Evolutionary conservation across 2,329 filamentous ascomycete genomes (phyloP), one percentile per base, ranked within the genome.

Genomic region (Cadophora sp.): DNA sequence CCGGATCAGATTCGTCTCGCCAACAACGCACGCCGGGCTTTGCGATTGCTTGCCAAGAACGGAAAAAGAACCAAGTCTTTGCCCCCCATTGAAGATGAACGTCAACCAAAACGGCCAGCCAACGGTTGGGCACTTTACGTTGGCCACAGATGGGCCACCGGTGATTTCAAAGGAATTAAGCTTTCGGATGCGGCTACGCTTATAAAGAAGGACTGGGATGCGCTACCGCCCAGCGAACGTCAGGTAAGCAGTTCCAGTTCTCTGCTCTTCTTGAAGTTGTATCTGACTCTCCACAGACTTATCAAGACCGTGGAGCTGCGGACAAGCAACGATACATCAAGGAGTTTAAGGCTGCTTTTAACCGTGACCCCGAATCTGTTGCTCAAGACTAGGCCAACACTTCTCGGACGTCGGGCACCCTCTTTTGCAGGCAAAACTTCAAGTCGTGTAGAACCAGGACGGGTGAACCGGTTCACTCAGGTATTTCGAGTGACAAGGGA

Each of bases 1-100:
- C 83, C 86, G 11, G 79, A 85, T 5, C 76, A 89, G 73, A 90
- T 91, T 71, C 79, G 79, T 55, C 66, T 80, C 3, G 89, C 89
- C 65, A 91, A 91, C 75, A 73, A 70, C 13, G 89, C 89, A 13
- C 85, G 89, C 45, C 66, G 47, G 33, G 47, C 36, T 22, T 65
- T 78, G 39, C 71, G 65, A 39, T 67, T 45, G 27, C 72, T 70
- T 47, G 71, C 47, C 4, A 43, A 59, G 11, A 33, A 48, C 16
- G 8, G 22, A 18, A 41, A 30, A 22, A 16, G 13, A 43, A 18
- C 22, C n/a, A 58, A 24, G 36, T 8, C 24, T 13, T 59, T 36
- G n/a, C 18, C 55, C 11, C 14, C 22, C 5, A 81, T 91, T 62
- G 68, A 78, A 5, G 89, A 91, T 73, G 81, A 86, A 13, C 83